Evolutionary conservation across 2,329 filamentous ascomycete genomes (phyloP).

Genomic region (Hypocreales sp.): DNA sequence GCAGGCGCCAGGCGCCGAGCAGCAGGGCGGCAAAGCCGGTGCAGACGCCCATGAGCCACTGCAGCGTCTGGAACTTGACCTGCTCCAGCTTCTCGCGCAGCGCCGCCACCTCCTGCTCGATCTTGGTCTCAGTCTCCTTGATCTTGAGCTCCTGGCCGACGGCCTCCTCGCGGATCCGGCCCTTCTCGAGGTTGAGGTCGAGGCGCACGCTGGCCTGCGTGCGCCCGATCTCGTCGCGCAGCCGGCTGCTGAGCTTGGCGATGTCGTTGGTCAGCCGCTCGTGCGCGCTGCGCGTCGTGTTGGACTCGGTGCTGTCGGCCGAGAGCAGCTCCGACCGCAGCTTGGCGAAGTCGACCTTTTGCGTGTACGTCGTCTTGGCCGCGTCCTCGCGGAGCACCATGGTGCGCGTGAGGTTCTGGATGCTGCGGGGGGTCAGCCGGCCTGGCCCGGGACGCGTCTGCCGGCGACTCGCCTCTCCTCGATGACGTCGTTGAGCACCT

Average conservation of each 20-base stretch:
- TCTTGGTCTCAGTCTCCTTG: constrained; percentile 96
- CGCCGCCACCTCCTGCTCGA: constrained; percentile 91
- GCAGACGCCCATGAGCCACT: constrained; percentile 89
- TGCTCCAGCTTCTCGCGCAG: constrained; percentile 85
- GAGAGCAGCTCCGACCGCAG: constrained; percentile 86
- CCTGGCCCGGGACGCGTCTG: too few relatives aligned
- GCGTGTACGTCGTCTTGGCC: constrained; percentile 61
- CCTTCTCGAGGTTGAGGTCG: constrained; percentile 93
- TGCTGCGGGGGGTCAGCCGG: constrained; percentile 32
- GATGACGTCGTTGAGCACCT: constrained; percentile 88
- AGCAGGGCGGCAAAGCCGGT: constrained; percentile 52
- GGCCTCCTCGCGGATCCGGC: constrained; percentile 87
- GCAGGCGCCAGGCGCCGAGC: constrained; percentile 54
- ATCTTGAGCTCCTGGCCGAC: constrained; percentile 95
- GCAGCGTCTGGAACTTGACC: constrained; percentile 94
- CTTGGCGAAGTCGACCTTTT: constrained; percentile 98
- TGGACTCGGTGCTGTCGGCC: constrained; percentile 79
- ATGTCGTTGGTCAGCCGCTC: constrained; percentile 90
- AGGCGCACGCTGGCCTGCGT: constrained; percentile 87
- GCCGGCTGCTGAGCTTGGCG: constrained; percentile 75
- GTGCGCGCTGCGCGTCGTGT: constrained; percentile 76
- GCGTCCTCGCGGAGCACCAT: constrained; percentile 96
- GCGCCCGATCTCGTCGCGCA: constrained; percentile 85
- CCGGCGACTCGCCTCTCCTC: constrained; percentile 78
- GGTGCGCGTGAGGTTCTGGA: constrained; percentile 90